Evolutionary conservation across 176 grass and related monocot species (phyloP).

Genomic region (Sorghum bicolor): Sorghum_bicolor_NCBIv3 NC_012871.2:64499001-64499500

Average conservation of each 20-base stretch:
- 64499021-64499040: neutral
- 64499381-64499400: too few species aligned
- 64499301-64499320: too few species aligned
- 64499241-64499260: neutral
- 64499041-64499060: slow-evolving; percentile 7
- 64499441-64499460: too few species aligned
- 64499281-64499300: neutral
- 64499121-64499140: neutral
- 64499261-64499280: neutral
- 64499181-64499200: neutral
- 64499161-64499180: too few species aligned
- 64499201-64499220: neutral
- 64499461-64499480: neutral
- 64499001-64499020: slow-evolving; percentile 20
- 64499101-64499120: neutral
- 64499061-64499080: neutral
- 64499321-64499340: too few species aligned
- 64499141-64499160: neutral
- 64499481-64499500: neutral
- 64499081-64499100: neutral
- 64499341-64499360: neutral
- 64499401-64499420: too few species aligned
- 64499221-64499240: neutral
- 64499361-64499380: neutral
- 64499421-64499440: too few species aligned